phyloP scores from a whole-genome alignment of 2,329 filamentous ascomycete species.

The Verticillium albo-atrum region DNA sequence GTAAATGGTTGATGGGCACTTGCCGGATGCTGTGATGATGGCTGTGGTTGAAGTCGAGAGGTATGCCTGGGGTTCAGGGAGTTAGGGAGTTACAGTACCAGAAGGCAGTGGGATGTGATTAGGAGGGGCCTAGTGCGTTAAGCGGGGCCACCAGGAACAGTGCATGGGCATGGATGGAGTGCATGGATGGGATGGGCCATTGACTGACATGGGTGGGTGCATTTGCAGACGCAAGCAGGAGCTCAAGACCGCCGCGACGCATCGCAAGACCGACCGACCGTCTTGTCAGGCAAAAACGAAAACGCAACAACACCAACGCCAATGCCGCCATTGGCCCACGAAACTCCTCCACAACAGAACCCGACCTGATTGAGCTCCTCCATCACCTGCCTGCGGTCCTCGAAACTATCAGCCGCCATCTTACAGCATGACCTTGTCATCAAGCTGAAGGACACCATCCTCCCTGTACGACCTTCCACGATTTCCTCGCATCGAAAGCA shows the following conservation, averaged over 20 bases:
- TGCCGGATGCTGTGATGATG: too few species aligned
- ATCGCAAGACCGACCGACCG: not conserved
- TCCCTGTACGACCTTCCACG: too few species aligned
- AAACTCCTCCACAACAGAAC: not conserved
- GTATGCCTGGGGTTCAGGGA: too few species aligned
- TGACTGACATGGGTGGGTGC: not conserved
- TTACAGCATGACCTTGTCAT: not conserved
- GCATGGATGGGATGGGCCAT: too few species aligned
- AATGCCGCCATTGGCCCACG: not conserved
- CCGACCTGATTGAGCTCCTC: not conserved
- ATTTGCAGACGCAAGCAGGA: not conserved
- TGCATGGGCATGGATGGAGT: not conserved
- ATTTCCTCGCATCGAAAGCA: not conserved
- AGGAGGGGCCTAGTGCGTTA: too few species aligned
- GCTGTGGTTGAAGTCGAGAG: too few species aligned
- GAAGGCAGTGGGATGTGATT: too few species aligned
- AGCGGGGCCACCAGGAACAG: too few species aligned
- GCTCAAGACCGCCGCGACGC: not conserved
- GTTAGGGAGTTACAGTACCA: too few species aligned
- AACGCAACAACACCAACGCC: not conserved
- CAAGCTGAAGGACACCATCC: too few species aligned
- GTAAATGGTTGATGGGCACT: too few species aligned
- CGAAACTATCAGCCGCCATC: not conserved
- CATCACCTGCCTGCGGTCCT: not conserved
- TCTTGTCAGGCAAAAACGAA: not conserved